These are phyloP conservation scores for Aspergillus sclerotioniger DNA, from an alignment of 495 filamentous ascomycete species.

Conservation along the genomic window DNA sequence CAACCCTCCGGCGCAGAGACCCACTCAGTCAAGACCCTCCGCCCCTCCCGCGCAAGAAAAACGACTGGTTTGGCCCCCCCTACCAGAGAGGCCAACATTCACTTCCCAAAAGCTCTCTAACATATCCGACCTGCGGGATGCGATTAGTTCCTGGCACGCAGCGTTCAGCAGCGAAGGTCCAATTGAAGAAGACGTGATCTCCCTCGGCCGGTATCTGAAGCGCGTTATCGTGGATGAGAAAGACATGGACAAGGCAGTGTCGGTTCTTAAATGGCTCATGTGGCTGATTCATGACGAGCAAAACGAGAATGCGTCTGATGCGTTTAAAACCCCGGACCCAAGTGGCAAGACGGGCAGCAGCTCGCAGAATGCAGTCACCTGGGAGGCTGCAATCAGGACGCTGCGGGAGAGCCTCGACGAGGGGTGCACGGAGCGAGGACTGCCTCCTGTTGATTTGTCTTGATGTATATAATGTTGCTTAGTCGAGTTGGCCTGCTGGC, in stretches of 20 bases:
- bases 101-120: constrained; percentile 57
- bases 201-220: constrained; percentile 64
- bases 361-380: constrained; percentile 21
- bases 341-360: constrained; percentile 5
- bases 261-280: constrained; percentile 65
- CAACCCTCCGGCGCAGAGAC: constrained; percentile 16
- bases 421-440: constrained; percentile 59
- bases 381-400: constrained; percentile 51
- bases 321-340: background rate
- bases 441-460: constrained; percentile 58
- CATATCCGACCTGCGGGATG: constrained; percentile 56
- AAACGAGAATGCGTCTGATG: background rate
- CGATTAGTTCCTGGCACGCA: constrained; percentile 64
- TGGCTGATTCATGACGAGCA: constrained; percentile 64
- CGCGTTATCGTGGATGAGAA: constrained; percentile 69
- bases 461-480: background rate
- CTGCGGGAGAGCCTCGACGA: constrained; percentile 59
- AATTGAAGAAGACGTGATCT: constrained; percentile 71
- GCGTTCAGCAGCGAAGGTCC: constrained; percentile 68
- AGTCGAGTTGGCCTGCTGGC: background rate
- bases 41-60: constrained; percentile 30
- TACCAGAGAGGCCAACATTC: constrained; percentile 59
- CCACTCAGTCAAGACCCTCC: background rate
- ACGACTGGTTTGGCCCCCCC: constrained; percentile 48
- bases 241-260: constrained; percentile 71